These are phyloP conservation scores for Posidonia oceanica DNA, from an alignment of 116 monocot species.

Conservation along the genomic window DNA sequence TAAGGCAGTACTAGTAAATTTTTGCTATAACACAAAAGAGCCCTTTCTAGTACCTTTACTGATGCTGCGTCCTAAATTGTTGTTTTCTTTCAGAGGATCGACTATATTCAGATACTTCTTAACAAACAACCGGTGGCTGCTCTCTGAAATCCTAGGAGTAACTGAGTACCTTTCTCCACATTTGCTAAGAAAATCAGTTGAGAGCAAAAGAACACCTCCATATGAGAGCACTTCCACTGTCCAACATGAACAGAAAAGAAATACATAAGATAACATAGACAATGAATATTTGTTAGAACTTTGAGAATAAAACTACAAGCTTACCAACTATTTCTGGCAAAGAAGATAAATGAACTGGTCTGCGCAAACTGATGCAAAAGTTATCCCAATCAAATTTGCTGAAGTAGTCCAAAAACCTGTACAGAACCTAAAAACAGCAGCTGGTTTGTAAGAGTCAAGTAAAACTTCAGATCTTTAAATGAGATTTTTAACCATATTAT, in stretches of 20 bases:
- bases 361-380: conserved; percentile 54
- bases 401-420: conserved; percentile 72
- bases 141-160: conserved; percentile 18
- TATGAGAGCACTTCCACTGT: conserved; percentile 40
- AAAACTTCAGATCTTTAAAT: background rate
- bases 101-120: conserved; percentile 72
- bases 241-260: background rate
- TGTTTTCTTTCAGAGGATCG: conserved; percentile 68
- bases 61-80: conserved; percentile 88
- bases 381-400: conserved; percentile 82
- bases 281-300: background rate
- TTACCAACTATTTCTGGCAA: conserved; percentile 51
- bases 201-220: conserved; percentile 29
- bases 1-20: too few relatives aligned
- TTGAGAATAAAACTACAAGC: background rate
- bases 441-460: background rate
- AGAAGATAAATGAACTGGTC: conserved; percentile 48
- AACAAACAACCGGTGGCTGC: conserved; percentile 21
- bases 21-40: too few relatives aligned
- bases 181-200: conserved; percentile 29
- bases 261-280: background rate
- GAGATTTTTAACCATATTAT: background rate
- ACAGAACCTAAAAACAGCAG: conserved; percentile 44
- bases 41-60: conserved; percentile 40
- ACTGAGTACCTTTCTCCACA: conserved; percentile 30